These are phyloP conservation scores for Amanita rimosa DNA, from an alignment of 768 basidiomycete genomes.

Conservation along the genomic window DNA sequence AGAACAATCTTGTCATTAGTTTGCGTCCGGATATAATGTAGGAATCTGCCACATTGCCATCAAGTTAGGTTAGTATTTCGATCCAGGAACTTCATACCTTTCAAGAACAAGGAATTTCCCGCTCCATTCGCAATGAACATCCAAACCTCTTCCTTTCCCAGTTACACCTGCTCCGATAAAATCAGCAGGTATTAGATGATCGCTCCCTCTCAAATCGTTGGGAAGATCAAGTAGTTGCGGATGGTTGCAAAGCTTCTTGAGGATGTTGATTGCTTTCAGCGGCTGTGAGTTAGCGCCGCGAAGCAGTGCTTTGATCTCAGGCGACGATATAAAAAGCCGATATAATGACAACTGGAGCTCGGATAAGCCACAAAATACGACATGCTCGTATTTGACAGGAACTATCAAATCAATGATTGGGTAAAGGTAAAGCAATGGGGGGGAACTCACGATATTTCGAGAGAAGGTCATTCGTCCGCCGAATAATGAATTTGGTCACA, in stretches of 20 bases:
- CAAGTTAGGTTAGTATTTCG: background rate
- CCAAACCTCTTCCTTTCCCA: constrained; percentile 31
- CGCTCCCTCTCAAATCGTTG: constrained; percentile 72
- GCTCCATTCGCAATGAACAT: constrained; percentile 71
- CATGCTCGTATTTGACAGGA: constrained; percentile 98
- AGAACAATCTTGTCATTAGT: constrained; percentile 94
- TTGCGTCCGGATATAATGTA: constrained; percentile 69
- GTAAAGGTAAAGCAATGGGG: constrained; percentile 1
- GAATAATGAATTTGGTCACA: constrained; percentile 90
- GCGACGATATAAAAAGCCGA: constrained; percentile 83
- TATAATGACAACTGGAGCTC: constrained; percentile 80
- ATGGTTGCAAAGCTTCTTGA: constrained; percentile 95
- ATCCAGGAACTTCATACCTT: constrained; percentile 34
- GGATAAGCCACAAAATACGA: constrained; percentile 86
- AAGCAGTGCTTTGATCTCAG: constrained; percentile 83
- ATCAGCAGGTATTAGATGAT: constrained; percentile 69
- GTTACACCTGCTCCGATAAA: constrained; percentile 49
- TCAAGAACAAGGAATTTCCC: constrained; percentile 94
- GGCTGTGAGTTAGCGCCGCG: constrained; percentile 86
- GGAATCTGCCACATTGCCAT: constrained; percentile 41
- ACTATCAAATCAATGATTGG: constrained; percentile 19
- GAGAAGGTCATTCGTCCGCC: constrained; percentile 85
- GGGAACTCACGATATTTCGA: constrained; percentile 77
- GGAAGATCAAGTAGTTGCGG: constrained; percentile 85
- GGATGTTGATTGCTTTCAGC: constrained; percentile 89